Evolutionary conservation across 2,329 filamentous ascomycete species (phyloP).

Genomic region (Bipolaris cookei): DNA sequence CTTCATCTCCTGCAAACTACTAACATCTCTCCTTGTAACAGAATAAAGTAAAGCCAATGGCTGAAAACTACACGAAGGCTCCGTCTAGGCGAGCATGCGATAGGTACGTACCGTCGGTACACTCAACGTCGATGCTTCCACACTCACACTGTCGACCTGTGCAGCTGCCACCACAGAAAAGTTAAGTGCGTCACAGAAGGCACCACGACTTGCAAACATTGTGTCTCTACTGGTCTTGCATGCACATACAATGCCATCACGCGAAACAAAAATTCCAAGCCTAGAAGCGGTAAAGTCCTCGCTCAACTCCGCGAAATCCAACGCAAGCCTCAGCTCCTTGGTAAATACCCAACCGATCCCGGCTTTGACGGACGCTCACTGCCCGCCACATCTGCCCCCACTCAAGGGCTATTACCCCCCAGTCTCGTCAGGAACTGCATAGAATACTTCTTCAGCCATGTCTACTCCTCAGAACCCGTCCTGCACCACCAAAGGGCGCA

Average conservation of each 20-base stretch:
- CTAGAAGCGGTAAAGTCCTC: constrained; percentile 67
- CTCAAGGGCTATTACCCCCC: constrained; percentile 57
- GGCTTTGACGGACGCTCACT: constrained; percentile 52
- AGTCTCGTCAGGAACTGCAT: constrained; percentile 61
- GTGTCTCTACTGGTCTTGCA: constrained; percentile 62
- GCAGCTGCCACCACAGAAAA: constrained; percentile 56
- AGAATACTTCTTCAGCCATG: constrained; percentile 66
- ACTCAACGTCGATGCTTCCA: constrained; percentile 8
- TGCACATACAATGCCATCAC: constrained; percentile 70
- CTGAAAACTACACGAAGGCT: constrained; percentile 31
- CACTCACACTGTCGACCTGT: constrained; percentile 21
- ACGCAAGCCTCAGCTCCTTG: constrained; percentile 53
- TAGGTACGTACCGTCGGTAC: constrained; percentile 41
- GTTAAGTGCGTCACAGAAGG: constrained; percentile 60
- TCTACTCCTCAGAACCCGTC: constrained; percentile 70
- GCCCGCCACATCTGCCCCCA: constrained; percentile 54
- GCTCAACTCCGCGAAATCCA: constrained; percentile 66
- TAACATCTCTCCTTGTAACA: neutral
- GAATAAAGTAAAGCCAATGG: neutral
- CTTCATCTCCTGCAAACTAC: neutral
- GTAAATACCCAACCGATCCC: constrained; percentile 48
- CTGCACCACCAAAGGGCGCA: constrained; percentile 60
- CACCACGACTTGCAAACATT: constrained; percentile 65
- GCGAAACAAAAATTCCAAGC: too few species aligned
- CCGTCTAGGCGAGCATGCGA: constrained; percentile 53